Percentiles rank a stretch among this genome's conserved stretches.
phyloP scores from a whole-genome alignment of 73 alveolate species.

The Tetrahymena malaccensis region DNA sequence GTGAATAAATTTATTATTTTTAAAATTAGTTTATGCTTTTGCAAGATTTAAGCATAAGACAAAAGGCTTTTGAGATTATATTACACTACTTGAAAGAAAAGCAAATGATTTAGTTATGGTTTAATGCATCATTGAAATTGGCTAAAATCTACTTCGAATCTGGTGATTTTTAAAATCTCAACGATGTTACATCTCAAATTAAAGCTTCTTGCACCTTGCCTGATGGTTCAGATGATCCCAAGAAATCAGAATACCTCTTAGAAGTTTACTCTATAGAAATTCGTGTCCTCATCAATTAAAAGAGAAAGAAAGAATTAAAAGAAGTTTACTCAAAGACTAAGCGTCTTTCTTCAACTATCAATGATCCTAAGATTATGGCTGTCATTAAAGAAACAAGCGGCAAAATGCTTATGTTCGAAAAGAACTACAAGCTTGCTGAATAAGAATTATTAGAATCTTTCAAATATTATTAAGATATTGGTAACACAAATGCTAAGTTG shows the following conservation, averaged over 20 bases:
- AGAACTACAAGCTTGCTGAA: slow-evolving; percentile 62
- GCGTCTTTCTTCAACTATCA: slow-evolving; percentile 61
- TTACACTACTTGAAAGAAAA: slow-evolving; percentile 47
- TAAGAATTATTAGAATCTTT: slow-evolving; percentile 64
- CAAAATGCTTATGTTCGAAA: slow-evolving; percentile 68
- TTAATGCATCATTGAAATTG: slow-evolving; percentile 47
- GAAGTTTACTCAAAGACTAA: slow-evolving; percentile 48
- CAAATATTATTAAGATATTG: slow-evolving; percentile 66
- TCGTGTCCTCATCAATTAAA: not conserved
- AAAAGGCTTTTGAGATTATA: slow-evolving; percentile 46
- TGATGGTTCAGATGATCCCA: slow-evolving; percentile 42
- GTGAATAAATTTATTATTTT: too few relatives aligned
- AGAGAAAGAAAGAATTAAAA: slow-evolving; percentile 25
- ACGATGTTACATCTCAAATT: slow-evolving; percentile 31
- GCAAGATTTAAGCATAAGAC: slow-evolving; percentile 5
- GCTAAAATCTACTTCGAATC: slow-evolving; percentile 54
- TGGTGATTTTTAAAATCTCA: slow-evolving; percentile 35
- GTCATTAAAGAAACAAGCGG: slow-evolving; percentile 71
- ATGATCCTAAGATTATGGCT: slow-evolving; percentile 70
- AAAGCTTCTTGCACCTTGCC: slow-evolving; percentile 38
- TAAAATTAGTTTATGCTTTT: not conserved
- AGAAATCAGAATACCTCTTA: slow-evolving; percentile 7
- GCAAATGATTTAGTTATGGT: slow-evolving; percentile 47
- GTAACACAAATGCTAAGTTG: slow-evolving; percentile 63
- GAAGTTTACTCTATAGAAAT: slow-evolving; percentile 35